Conservation (phyloP, 441 rosid genomes). For the Pelargonium citronellum region DNA sequence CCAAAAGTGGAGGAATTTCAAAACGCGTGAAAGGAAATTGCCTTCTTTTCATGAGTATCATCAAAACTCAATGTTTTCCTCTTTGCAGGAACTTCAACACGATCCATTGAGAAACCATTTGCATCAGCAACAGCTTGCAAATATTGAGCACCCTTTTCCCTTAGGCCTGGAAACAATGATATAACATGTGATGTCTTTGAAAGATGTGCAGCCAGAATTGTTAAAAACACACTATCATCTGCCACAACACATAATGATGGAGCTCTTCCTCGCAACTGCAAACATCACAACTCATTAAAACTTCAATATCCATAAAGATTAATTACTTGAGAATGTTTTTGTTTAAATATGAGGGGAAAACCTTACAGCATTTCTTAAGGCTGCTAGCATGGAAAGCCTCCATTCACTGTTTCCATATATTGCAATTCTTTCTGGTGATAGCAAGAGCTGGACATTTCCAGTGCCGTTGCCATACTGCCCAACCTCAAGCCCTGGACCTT, state of each 20-base stretch:
- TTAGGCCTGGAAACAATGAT: constrained; percentile 69
- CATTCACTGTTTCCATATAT: constrained; percentile 65
- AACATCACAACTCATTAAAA: constrained; percentile 5
- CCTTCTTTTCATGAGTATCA: constrained; percentile 51
- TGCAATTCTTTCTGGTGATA: constrained; percentile 77
- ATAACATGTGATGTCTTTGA: constrained; percentile 47
- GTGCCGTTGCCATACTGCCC: constrained; percentile 23
- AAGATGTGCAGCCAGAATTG: constrained; percentile 50
- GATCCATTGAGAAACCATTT: constrained; percentile 55
- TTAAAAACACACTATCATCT: constrained; percentile 75
- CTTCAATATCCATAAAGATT: not conserved
- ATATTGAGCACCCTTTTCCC: constrained; percentile 54
- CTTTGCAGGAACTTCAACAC: constrained; percentile 41
- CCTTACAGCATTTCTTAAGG: constrained; percentile 58
- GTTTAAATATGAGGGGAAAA: constrained; percentile 22
- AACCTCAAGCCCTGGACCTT: constrained; percentile 27
- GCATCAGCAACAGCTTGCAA: constrained; percentile 56
- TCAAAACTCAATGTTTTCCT: constrained; percentile 40
- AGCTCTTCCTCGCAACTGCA: constrained; percentile 65
- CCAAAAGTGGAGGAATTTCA: not conserved
- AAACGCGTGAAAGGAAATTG: constrained; percentile 17
- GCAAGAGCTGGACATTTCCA: constrained; percentile 47
- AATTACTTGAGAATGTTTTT: not conserved
- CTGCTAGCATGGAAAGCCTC: constrained; percentile 53
- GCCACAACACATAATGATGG: constrained; percentile 56